Base-by-base conservation (phyloP, 129 eudicot genomes). In the Sambucus nigra region DNA sequence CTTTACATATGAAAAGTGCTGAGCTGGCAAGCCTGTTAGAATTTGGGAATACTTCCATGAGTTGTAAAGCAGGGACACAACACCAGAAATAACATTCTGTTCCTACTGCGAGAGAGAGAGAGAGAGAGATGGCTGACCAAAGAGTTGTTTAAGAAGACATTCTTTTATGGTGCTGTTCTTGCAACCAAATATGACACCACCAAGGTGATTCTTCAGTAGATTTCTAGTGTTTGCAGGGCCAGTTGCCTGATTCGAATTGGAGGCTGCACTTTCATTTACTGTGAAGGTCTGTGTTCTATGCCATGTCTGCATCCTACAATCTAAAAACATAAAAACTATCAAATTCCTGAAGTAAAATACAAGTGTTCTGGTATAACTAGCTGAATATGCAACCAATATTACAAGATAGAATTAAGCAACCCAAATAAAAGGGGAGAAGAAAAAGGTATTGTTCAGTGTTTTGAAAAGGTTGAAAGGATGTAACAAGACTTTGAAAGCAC, bases 151-250 rank as follows among this genome's bases (percentile, higher is more conserved):
- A 48, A 27, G 17, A 20, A 84, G 83, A 51, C 97, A 84, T 63
- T 88, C 94, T 1, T 63, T 51, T 19, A 75, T 62, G 22, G 94
- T 84, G 55, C 8, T 64, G 20, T 63, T 55, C 12, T 65, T 83
- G 73, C 78, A 58, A 28, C 97, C 97, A 44, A 84, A 88, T 67
- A 84, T 73, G 19, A 84, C 91, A 47, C 91, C 92, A 9, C 97
- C 94, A 29, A 88, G 84, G 17, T 80, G 78, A 19, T 20, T 53
- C 42, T 75, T 84, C 21, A 20, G 54, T 73, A 88, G 52, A 65
- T 73, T 65, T 61, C 91, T 73, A 39, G 66, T 39, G 55, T n/a
- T 42, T 49, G 60, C 16, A 10, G 20, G 2, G 9, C 20, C 44
- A 5, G 53, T 41, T 50, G 63, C 32, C 49, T 49, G 38, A n/a